A percentile compares a stretch with the other conserved stretches of the same genome.
Evolutionary conservation across 208 protist genomes (phyloP).

Genomic region (Leishmania guyanensis): DNA sequence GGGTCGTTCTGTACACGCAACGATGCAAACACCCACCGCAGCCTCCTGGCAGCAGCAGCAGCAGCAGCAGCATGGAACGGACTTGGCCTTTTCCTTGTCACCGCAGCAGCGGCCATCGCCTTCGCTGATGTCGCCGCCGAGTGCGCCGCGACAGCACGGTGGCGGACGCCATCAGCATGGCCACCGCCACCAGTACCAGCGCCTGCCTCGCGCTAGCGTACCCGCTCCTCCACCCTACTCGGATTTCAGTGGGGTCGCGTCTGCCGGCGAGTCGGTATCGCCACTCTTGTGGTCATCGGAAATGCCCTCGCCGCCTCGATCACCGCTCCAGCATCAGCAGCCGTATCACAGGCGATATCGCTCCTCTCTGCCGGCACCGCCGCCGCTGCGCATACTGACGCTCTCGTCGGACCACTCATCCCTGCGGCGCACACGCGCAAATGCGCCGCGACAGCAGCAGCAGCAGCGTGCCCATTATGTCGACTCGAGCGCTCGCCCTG

Average conservation of each 20-base stretch:
- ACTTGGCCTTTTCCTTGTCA: neutral
- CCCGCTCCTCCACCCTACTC: neutral
- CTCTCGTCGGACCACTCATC: neutral
- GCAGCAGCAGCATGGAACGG: neutral
- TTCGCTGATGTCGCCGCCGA: neutral
- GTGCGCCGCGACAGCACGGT: neutral
- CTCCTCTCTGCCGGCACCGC: slow-evolving; percentile 23
- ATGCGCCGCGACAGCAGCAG: neutral
- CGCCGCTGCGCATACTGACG: slow-evolving; percentile 24
- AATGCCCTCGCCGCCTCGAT: neutral
- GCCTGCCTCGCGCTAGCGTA: neutral
- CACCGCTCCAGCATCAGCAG: neutral
- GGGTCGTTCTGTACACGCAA: neutral
- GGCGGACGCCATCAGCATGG: neutral
- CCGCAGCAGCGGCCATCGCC: neutral
- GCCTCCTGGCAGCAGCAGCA: neutral
- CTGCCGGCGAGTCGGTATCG: neutral
- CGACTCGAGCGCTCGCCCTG: neutral
- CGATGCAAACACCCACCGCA: neutral
- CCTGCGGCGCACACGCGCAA: neutral
- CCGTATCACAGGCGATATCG: slow-evolving; percentile 8
- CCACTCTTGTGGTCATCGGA: neutral
- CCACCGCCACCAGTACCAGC: neutral
- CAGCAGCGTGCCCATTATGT: neutral
- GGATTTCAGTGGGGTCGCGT: neutral